These are phyloP conservation scores for Panaeolus cyanescens DNA, from an alignment of 768 basidiomycete genomes.

Conservation along the genomic window DNA sequence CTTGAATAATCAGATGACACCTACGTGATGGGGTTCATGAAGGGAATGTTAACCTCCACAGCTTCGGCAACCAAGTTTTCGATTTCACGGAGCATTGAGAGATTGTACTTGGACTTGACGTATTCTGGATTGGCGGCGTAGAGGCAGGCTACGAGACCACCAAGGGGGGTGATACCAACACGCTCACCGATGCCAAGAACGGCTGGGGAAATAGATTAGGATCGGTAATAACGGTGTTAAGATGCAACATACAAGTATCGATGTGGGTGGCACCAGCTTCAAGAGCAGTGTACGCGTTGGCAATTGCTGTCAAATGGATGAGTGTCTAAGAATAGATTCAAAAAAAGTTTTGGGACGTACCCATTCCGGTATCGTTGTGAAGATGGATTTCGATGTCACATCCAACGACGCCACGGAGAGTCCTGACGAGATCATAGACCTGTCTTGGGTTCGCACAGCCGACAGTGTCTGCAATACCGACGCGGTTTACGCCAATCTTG, in stretches of 20 bases:
- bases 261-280: slow-evolving; percentile 99
- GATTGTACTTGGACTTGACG: slow-evolving; percentile 99
- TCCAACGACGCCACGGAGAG: slow-evolving; percentile 91
- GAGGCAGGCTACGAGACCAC: slow-evolving; percentile 94
- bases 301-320: slow-evolving; percentile 61
- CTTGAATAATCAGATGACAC: slow-evolving; percentile 17
- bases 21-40: slow-evolving; percentile 94
- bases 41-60: slow-evolving; percentile 96
- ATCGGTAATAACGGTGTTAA: neutral
- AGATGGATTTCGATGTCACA: slow-evolving; percentile 99
- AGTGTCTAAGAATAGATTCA: slow-evolving; percentile 2
- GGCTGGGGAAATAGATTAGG: slow-evolving; percentile 43
- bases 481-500: slow-evolving; percentile 98
- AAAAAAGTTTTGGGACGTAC: slow-evolving; percentile 37
- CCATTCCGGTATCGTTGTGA: slow-evolving; percentile 98
- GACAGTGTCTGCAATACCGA: slow-evolving; percentile 98
- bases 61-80: slow-evolving; percentile 99
- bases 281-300: slow-evolving; percentile 96
- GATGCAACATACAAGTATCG: slow-evolving; percentile 78
- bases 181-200: slow-evolving; percentile 98
- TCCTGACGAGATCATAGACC: slow-evolving; percentile 97
- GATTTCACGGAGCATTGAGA: slow-evolving; percentile 95
- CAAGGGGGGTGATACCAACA: slow-evolving; percentile 97
- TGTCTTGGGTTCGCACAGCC: slow-evolving; percentile 99
- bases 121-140: slow-evolving; percentile 98